Conservation (phyloP, 805 yeast genomes). For the Spathaspora gorwiae region DNA sequence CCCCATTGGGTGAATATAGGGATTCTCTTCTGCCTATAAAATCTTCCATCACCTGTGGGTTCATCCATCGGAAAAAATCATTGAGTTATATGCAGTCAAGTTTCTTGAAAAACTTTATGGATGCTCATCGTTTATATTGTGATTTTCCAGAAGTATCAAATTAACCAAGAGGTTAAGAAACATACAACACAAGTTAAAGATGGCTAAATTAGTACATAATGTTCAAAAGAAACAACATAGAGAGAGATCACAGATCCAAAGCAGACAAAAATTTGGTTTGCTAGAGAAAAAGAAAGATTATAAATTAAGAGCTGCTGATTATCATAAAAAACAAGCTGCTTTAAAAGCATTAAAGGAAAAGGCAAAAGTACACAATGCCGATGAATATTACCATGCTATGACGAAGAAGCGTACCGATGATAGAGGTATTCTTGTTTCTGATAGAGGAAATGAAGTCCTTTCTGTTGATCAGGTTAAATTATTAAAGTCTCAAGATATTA, state of each 20-base stretch:
- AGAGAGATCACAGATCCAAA: conserved; percentile 84
- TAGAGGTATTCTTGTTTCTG: conserved; percentile 62
- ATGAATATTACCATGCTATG: conserved; percentile 97
- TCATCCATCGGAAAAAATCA: too few relatives aligned
- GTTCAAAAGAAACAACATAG: conserved; percentile 95
- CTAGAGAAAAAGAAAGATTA: conserved; percentile 78
- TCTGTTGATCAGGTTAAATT: conserved; percentile 74
- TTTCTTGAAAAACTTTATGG: neutral
- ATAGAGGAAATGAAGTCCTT: conserved; percentile 59
- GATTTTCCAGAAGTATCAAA: too few relatives aligned
- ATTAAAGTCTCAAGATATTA: conserved; percentile 85
- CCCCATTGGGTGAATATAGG: too few relatives aligned
- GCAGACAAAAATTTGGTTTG: conserved; percentile 72
- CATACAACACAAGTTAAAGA: conserved; percentile 16
- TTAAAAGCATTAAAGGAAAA: conserved; percentile 69
- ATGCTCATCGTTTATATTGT: conserved; percentile 5
- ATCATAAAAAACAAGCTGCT: conserved; percentile 55
- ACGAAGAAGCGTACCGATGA: conserved; percentile 60
- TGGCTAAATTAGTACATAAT: conserved; percentile 82
- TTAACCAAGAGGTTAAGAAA: neutral
- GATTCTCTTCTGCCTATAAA: too few relatives aligned
- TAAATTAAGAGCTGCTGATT: conserved; percentile 49
- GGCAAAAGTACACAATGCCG: conserved; percentile 76
- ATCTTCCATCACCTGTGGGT: too few relatives aligned
- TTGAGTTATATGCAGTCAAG: neutral